phyloP scores from a whole-genome alignment of 805 yeast genomes.

The Candida maesae region DNA sequence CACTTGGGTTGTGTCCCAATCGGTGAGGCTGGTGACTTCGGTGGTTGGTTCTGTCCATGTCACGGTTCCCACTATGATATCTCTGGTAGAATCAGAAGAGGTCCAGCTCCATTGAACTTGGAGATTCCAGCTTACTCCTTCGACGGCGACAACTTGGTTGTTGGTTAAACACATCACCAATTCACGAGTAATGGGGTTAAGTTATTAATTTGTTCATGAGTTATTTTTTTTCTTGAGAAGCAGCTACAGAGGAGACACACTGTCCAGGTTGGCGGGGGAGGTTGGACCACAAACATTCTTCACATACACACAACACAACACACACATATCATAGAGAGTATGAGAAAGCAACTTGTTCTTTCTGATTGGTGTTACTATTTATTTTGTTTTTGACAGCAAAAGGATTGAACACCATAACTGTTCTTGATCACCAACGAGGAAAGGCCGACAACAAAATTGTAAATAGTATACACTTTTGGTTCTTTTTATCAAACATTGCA shows the following conservation, averaged over 20 bases:
- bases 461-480: constrained; percentile 20
- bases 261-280: background rate
- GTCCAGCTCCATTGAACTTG: constrained; percentile 99
- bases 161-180: constrained; percentile 66
- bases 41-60: constrained; percentile 99
- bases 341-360: constrained; percentile 7
- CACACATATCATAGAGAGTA: constrained; percentile 4
- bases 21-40: constrained; percentile 99
- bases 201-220: constrained; percentile 10
- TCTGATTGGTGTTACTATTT: constrained; percentile 13
- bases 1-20: constrained; percentile 99
- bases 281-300: constrained; percentile 3
- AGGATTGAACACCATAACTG: background rate
- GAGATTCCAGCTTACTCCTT: constrained; percentile 93
- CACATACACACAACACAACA: constrained; percentile 3
- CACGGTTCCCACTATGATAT: constrained; percentile 99
- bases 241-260: background rate
- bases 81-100: constrained; percentile 99
- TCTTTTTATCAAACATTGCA: constrained; percentile 18
- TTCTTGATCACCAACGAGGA: constrained; percentile 3
- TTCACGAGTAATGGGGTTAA: constrained; percentile 13
- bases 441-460: constrained; percentile 17
- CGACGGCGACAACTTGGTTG: constrained; percentile 76
- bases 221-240: constrained; percentile 1
- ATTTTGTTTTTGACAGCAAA: constrained; percentile 8